phyloP scores from a whole-genome alignment of 306 rosid species.

The Canavalia gladiata region DNA sequence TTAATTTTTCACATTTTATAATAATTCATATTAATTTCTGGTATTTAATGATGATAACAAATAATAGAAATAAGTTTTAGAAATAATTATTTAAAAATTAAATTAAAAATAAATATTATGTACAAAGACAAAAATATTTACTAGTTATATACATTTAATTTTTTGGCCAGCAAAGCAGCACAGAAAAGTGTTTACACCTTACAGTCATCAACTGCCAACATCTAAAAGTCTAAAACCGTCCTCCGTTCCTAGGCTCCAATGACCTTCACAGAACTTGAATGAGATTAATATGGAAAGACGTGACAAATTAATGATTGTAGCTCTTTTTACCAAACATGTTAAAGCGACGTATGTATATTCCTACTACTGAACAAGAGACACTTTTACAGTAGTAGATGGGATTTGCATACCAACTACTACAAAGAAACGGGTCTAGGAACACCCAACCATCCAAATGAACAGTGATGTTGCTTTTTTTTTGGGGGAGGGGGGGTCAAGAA shows the following conservation, averaged over 20 bases:
- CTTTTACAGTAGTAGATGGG: not conserved
- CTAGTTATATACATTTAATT: not conserved
- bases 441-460: not conserved
- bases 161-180: not conserved
- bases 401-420: slow-evolving; percentile 1
- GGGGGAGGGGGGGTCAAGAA: not conserved
- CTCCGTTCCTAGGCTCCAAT: not conserved
- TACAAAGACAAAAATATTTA: not conserved
- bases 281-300: not conserved
- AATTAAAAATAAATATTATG: not conserved
- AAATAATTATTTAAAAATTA: not conserved
- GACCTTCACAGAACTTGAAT: not conserved
- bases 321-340: slow-evolving; percentile 9
- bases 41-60: not conserved
- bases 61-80: not conserved
- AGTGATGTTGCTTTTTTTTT: not conserved
- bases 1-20: too few relatives aligned
- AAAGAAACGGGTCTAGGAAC: not conserved
- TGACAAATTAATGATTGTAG: not conserved
- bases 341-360: not conserved
- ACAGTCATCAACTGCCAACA: not conserved
- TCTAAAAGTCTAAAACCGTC: not conserved
- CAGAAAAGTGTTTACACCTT: not conserved
- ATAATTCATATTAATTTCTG: not conserved
- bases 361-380: not conserved